phyloP scores from a whole-genome alignment of 148 eudicot species.

The Spergularia marina region DNA sequence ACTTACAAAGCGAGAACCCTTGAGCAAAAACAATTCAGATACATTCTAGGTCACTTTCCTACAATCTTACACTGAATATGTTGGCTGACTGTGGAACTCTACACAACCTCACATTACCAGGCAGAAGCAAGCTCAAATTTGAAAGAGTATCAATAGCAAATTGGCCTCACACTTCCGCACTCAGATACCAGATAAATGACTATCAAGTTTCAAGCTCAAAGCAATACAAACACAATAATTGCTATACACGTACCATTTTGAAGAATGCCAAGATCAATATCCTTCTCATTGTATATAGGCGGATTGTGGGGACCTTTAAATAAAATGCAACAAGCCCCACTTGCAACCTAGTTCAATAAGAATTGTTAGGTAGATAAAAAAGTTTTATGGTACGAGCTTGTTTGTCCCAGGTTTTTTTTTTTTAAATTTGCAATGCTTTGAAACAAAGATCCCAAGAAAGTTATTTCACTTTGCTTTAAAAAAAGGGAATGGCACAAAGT shows the following conservation, averaged over 20 bases:
- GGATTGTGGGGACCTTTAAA: slow-evolving; percentile 48
- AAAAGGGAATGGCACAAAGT: no score
- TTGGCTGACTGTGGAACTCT: slow-evolving; percentile 2
- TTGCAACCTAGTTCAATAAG: slow-evolving; percentile 40
- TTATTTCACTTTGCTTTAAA: no score
- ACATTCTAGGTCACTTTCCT: neutral
- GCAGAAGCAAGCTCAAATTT: neutral
- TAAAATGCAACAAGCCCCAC: slow-evolving; percentile 50
- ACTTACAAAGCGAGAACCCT: neutral
- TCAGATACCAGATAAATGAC: neutral
- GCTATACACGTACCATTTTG: slow-evolving; percentile 44
- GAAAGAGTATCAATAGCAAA: neutral
- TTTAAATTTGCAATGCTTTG: no score
- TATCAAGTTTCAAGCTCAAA: neutral
- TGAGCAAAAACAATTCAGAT: neutral
- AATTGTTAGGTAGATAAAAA: neutral
- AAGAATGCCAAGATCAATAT: slow-evolving; percentile 50
- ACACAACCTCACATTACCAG: neutral
- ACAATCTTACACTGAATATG: neutral
- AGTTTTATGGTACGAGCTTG: no score
- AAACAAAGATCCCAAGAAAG: no score
- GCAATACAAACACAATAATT: neutral
- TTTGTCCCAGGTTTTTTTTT: no score
- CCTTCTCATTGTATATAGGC: slow-evolving; percentile 41
- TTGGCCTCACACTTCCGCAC: slow-evolving; percentile 2